phyloP scores from a whole-genome alignment of 1,284 basidiomycete genomes.

The Cryptococcus sp. region DNA sequence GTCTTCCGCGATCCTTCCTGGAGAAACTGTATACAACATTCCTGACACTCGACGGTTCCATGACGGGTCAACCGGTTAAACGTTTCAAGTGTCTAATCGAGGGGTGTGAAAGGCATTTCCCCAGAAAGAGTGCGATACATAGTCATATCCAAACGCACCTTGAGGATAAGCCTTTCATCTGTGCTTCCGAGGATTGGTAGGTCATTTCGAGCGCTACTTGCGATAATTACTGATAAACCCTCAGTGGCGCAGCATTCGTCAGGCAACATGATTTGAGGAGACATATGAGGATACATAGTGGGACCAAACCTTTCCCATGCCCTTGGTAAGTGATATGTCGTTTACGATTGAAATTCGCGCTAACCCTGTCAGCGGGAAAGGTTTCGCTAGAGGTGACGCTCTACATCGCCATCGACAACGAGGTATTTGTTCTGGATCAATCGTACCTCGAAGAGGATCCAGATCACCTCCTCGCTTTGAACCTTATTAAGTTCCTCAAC shows the following conservation, averaged over 20 bases:
- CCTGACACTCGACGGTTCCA: slow-evolving; percentile 24
- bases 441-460: slow-evolving; percentile 1
- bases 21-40: slow-evolving; percentile 28
- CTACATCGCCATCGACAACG: slow-evolving; percentile 50
- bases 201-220: slow-evolving; percentile 5
- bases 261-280: slow-evolving; percentile 50
- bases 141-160: slow-evolving; percentile 52
- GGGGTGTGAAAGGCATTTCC: slow-evolving; percentile 48
- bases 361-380: slow-evolving; percentile 43
- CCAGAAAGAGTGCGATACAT: slow-evolving; percentile 50
- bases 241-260: slow-evolving; percentile 44
- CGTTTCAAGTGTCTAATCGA: slow-evolving; percentile 49
- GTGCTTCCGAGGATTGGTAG: slow-evolving; percentile 45
- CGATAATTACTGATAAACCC: not conserved
- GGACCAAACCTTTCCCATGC: slow-evolving; percentile 49
- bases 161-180: slow-evolving; percentile 52
- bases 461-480: slow-evolving; percentile 2
- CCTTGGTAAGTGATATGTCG: slow-evolving; percentile 39
- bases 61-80: slow-evolving; percentile 24
- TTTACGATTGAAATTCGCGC: not conserved
- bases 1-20: slow-evolving; percentile 23
- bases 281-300: slow-evolving; percentile 50
- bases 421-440: slow-evolving; percentile 46
- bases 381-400: slow-evolving; percentile 50
- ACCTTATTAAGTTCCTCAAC: not conserved